These are phyloP conservation scores for Tuber magnatum DNA, from an alignment of 495 filamentous ascomycete genomes.

Conservation along the genomic window DNA sequence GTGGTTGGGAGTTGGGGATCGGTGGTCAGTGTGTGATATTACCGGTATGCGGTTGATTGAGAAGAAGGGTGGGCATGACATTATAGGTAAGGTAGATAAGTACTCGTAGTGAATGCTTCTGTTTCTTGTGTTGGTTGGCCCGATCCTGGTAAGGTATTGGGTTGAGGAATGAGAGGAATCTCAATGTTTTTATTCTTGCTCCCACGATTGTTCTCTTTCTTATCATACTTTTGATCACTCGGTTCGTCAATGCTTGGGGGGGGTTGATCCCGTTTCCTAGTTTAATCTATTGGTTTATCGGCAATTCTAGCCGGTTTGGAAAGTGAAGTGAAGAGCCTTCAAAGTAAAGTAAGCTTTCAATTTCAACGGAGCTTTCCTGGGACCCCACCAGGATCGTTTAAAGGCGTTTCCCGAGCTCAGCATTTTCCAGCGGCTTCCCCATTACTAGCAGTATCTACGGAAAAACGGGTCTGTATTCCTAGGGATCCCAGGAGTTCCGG, in stretches of 20 bases:
- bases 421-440: not conserved
- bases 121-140: not conserved
- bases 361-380: not conserved
- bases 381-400: not conserved
- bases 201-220: not conserved
- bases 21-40: not conserved
- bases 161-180: not conserved
- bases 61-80: not conserved
- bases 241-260: not conserved
- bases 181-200: not conserved
- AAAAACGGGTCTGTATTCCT: not conserved
- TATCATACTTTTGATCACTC: not conserved
- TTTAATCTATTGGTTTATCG: not conserved
- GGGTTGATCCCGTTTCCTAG: not conserved
- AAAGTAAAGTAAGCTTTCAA: not conserved
- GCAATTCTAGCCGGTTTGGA: not conserved
- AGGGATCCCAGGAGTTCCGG: not conserved
- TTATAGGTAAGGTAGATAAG: not conserved
- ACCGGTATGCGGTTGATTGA: not conserved
- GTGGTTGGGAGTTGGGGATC: not conserved
- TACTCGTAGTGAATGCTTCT: not conserved
- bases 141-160: not conserved
- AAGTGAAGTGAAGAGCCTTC: not conserved
- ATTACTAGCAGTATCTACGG: not conserved
- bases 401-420: not conserved